Base-by-base conservation (phyloP, 1,284 basidiomycete genomes). In the Puccinia hordei region DNA sequence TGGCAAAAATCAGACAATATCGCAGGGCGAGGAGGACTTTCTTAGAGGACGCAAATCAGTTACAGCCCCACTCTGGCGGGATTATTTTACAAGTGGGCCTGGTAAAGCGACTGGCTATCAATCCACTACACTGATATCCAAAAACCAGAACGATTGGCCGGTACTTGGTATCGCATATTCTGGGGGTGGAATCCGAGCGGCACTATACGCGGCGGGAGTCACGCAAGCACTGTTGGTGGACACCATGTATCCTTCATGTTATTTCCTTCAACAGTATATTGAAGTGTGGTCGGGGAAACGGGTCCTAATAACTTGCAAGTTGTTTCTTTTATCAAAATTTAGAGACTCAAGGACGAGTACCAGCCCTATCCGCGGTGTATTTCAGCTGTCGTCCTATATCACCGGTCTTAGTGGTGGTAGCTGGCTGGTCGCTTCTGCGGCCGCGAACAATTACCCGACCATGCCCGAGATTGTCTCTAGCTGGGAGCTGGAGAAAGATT, bases 361-460 rank as follows among this genome's bases (percentile, higher is more conserved):
- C 24, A 77, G 75, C 27, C 75, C 75, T 41, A 59, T 77, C 17
- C 57, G 57, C 53, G 75, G 75, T 13, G 38, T 77, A 27, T 69
- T 33, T 27, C 75, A 77, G 38, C 35, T 77, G 22, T 38, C 75
- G 12, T 53, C 51, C 24, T 66, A 69, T 57, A 17, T 49, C 27
- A 2, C 61, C 17, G 75, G 49, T 30, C 51, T 77, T 3, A 77
- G 75, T 77, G 75, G 75, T 59, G 75, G 75, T n/a, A 68, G 63
- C 30, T 77, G 75, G 75, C 49, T 77, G 24, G 49, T 68, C 22
- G 19, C 46, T 9, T 77, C 75, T 24, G 38, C 30, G 35, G 75
- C 75, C 1, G 61, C 61, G 10, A 66, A 22, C 35, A 61, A 55
- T 57, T 69, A 69, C 38, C 75, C 75, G 17, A 27, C 22, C 19